Evolutionary conservation across 352 stramenopile genomes (phyloP), one percentile per base, ranked within the genome.

Genomic region (Globisporangium iwayamae): DNA sequence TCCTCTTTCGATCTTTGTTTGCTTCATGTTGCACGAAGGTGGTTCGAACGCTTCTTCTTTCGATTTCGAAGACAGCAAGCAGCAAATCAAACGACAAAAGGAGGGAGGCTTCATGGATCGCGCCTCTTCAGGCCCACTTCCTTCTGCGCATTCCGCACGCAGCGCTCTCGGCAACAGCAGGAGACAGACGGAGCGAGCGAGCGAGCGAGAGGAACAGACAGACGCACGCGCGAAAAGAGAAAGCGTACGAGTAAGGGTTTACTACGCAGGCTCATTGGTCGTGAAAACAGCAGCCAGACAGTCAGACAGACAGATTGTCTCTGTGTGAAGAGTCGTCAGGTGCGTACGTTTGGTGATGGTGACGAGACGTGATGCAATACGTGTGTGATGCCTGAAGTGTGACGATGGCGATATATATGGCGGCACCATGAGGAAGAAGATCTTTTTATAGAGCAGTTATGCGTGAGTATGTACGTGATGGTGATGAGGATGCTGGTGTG

Each of bases 391-490:
- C 22, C 18, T 36, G 4, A 28, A 36, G 25, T 56, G 50, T 39
- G 50, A 16, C 2, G 22, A 8, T 34, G 22, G 8, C 13, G 20
- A 18, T 51, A 51, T 50, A 38, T 60, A 22, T 34, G 36, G 55
- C 18, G 38, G n/a, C 4, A 4, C 20, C 18, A 38, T 39, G 55
- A 1, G 4, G 13, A 10, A 36, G 41, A 47, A 47, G 14, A 51
- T 65, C 60, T 65, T 65, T 65, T 59, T 59, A 65, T 65, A 65
- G 60, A 58, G 60, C 60, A 30, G 60, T 65, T 65, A 65, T 65
- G 56, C 11, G 25, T 22, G 54, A 36, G 36, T 45, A 41, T 41
- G 50, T 45, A 41, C 28, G 25, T 20, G 22, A 8, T 39, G 50
- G 50, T 30, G 20, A 34, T 52, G 46, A 41, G 36, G 5, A 41